Evolutionary conservation across 2,329 filamentous ascomycete genomes (phyloP).

Genomic region (Exutisphaerella laricina): DNA sequence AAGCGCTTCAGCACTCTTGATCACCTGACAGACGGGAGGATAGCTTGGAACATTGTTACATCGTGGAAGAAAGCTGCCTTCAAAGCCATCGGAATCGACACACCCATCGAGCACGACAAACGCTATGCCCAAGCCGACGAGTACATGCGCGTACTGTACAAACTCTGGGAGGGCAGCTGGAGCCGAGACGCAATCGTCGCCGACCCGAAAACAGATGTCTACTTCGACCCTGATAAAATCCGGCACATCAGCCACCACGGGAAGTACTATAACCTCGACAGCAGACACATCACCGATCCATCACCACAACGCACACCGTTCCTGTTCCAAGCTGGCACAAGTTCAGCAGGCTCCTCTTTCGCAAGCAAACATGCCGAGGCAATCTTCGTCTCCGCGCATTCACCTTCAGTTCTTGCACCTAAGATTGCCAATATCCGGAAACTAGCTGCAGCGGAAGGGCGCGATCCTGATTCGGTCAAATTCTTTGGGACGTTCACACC

Average conservation of each 20-base stretch:
- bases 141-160: constrained; percentile 57
- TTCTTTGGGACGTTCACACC: constrained; percentile 62
- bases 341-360: constrained; percentile 52
- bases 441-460: constrained; percentile 46
- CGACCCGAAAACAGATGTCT: constrained; percentile 51
- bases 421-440: constrained; percentile 59
- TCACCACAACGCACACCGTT: constrained; percentile 38
- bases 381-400: constrained; percentile 63
- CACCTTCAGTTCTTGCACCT: constrained; percentile 55
- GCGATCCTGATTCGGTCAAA: constrained; percentile 58
- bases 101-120: constrained; percentile 53
- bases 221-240: constrained; percentile 55
- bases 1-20: constrained; percentile 59
- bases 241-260: constrained; percentile 57
- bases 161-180: constrained; percentile 54
- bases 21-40: constrained; percentile 55
- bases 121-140: constrained; percentile 58
- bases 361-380: constrained; percentile 56
- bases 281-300: constrained; percentile 41
- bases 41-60: constrained; percentile 65
- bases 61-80: constrained; percentile 58
- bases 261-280: constrained; percentile 47
- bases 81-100: constrained; percentile 56
- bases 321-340: constrained; percentile 53
- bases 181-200: constrained; percentile 51